Conservation (phyloP, 306 rosid genomes). For the Albizia julibrissin region DNA sequence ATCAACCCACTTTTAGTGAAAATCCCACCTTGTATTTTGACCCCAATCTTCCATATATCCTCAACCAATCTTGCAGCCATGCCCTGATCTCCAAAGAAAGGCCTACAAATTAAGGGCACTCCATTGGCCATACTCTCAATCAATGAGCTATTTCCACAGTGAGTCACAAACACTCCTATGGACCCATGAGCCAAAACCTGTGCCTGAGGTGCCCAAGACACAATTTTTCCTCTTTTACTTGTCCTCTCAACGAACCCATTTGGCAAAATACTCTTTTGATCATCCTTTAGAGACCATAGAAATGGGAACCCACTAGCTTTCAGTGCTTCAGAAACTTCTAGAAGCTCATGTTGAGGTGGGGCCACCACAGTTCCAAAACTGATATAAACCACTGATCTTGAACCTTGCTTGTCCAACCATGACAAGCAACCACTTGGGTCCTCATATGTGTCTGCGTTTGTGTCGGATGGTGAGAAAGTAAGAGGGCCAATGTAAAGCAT, state of each 20-base stretch:
- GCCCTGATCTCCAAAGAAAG: constrained; percentile 36
- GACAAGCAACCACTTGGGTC: constrained; percentile 20
- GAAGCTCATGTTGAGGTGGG: constrained; percentile 2
- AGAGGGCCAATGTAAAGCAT: constrained; percentile 34
- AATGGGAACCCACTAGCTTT: neutral
- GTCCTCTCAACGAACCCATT: constrained; percentile 36
- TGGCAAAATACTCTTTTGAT: neutral
- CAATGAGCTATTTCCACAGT: constrained; percentile 36
- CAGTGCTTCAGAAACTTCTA: neutral
- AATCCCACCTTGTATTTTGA: constrained; percentile 29
- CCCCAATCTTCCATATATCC: constrained; percentile 37
- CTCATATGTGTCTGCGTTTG: neutral
- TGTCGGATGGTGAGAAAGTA: neutral
- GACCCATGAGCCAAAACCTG: constrained; percentile 36
- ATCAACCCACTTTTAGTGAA: constrained; percentile 34
- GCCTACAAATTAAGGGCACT: constrained; percentile 41
- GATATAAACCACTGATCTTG: constrained; percentile 18
- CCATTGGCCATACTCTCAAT: constrained; percentile 33
- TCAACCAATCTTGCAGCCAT: constrained; percentile 33
- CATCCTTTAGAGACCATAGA: neutral
- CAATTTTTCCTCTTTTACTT: constrained; percentile 15
- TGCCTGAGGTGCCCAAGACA: constrained; percentile 40
- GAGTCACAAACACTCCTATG: constrained; percentile 35
- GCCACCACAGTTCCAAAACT: constrained; percentile 14
- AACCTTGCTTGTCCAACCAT: constrained; percentile 6